A percentile compares a stretch with the other conserved stretches of the same genome.
Conservation (phyloP, 345 rosid genomes). For the Lagerstroemia speciosa region DNA sequence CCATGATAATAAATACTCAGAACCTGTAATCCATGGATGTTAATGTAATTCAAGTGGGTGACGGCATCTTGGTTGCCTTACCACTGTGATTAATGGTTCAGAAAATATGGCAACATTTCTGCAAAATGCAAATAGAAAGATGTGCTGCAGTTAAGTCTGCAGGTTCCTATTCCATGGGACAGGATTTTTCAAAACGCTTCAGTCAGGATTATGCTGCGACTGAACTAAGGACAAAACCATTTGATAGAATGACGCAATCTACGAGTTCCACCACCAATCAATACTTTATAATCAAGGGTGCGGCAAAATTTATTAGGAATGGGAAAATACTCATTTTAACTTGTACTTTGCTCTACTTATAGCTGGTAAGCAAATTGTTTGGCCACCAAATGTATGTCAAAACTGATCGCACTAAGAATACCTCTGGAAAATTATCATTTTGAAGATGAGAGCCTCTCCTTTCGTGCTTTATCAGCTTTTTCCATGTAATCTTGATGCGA, state of each 20-base stretch:
- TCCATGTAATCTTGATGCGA: constrained; percentile 98
- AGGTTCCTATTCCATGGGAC: too few relatives aligned
- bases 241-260: not conserved
- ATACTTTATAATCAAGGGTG: not conserved
- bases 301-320: not conserved
- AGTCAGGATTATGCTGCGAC: not conserved
- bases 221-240: not conserved
- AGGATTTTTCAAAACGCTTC: not conserved
- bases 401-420: not conserved
- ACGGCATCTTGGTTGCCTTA: too few relatives aligned
- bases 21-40: too few relatives aligned
- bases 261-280: not conserved
- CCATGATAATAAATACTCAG: too few relatives aligned
- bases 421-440: constrained; percentile 22
- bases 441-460: constrained; percentile 57
- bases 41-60: too few relatives aligned
- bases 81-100: too few relatives aligned
- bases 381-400: not conserved
- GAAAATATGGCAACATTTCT: too few relatives aligned
- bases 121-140: too few relatives aligned
- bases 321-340: not conserved
- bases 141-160: too few relatives aligned
- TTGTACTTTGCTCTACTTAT: not conserved
- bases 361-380: not conserved
- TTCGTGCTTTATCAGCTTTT: constrained; percentile 80